phyloP scores from a whole-genome alignment of 306 rosid genomes.

The Cucurbita ficifolia region DNA sequence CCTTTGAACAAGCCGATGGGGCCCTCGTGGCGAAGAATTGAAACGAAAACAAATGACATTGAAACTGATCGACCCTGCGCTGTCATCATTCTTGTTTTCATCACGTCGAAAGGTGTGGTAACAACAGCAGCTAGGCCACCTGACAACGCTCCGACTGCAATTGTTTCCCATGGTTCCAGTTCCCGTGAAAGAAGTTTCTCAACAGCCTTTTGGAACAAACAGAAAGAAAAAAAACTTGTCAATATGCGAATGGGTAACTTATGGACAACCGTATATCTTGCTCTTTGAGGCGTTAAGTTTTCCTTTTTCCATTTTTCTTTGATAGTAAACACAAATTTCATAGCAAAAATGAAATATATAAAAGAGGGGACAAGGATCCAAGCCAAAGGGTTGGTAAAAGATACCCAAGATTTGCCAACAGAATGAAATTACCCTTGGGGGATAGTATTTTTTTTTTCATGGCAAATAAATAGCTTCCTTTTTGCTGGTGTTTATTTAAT shows the following conservation, averaged over 20 bases:
- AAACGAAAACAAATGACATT: slow-evolving; percentile 56
- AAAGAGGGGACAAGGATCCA: neutral
- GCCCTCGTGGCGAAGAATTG: slow-evolving; percentile 73
- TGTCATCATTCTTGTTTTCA: slow-evolving; percentile 99
- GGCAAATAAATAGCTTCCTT: neutral
- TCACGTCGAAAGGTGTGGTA: slow-evolving; percentile 93
- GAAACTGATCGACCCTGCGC: slow-evolving; percentile 71
- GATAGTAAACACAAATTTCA: neutral
- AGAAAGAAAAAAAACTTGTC: neutral
- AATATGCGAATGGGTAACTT: neutral
- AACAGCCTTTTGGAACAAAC: slow-evolving; percentile 32
- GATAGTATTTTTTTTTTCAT: neutral
- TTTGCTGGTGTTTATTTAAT: neutral
- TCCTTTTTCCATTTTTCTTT: neutral
- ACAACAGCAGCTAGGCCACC: slow-evolving; percentile 94
- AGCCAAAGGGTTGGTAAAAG: neutral
- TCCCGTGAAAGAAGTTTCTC: slow-evolving; percentile 64
- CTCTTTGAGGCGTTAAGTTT: neutral
- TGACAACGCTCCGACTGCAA: slow-evolving; percentile 86
- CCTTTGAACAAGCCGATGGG: slow-evolving; percentile 93
- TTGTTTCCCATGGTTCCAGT: slow-evolving; percentile 90
- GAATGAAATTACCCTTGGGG: neutral
- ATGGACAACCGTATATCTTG: neutral
- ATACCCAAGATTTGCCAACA: neutral
- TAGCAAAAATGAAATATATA: neutral